Base-by-base conservation (phyloP, 768 basidiomycete species). In the Hygrophoropsis aurantiaca region DNA sequence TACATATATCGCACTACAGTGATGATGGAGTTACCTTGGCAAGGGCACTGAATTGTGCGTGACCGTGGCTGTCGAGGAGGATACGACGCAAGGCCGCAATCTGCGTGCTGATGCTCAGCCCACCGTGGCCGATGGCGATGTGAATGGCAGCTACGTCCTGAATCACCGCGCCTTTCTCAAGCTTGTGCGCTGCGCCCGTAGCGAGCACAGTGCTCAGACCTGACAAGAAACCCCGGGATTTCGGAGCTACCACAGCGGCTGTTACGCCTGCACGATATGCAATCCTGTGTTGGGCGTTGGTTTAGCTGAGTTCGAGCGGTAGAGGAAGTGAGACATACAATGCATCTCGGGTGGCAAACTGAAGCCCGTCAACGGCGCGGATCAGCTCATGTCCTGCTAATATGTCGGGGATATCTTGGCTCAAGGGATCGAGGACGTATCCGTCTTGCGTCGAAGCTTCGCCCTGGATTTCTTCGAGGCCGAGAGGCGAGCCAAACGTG, bases 261-360 rank as follows among this genome's bases (percentile, higher is more conserved):
- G 88, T 89, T 3, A 94, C 85, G 3, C 91, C 90, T 6, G 74
- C 66, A 16, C 80, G 80, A 57, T 90, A 87, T 0, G 90, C 87
- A 33, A 87, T 58, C 25, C 89, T 91, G 54, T 27, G 23, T 41
- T 37, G 24, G n/a, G n/a, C n/a, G n/a, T n/a, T n/a, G n/a, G n/a
- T n/a, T n/a, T n/a, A 21, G 18, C 34, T 39, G 34, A 25, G 13
- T 25, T 25, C 9, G 18, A 44, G n/a, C 3, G 44, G n/a, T 21
- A 5, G 18, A 11, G 19, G 19, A 11, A 26, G 34, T 38, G 2
- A 21, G 41, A 65, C 79, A 52, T 38, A 78, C 80, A 80, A 47
- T 16, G 73, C 66, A 58, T 80, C 73, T 40, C 80, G 65, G 16
- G 80, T 64, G 23, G 66, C 73, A 42, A 80, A 86, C 47, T 74